phyloP scores from a whole-genome alignment of 805 yeast genomes.

The Pichia cephalocereana region DNA sequence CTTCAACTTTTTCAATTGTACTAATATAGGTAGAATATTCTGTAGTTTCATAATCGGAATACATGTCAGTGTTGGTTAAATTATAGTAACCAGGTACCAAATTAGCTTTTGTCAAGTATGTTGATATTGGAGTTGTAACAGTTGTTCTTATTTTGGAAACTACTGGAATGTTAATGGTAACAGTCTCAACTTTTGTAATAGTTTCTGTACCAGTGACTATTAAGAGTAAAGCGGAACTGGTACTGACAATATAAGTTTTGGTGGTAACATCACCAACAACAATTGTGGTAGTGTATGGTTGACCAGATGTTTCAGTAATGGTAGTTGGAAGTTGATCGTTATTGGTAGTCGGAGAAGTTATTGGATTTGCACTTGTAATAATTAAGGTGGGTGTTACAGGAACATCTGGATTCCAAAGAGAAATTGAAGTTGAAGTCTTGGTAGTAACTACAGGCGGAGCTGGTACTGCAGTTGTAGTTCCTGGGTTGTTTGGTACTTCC shows the following conservation, averaged over 20 bases:
- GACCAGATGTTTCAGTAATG: not conserved
- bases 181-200: slow-evolving; percentile 1
- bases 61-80: not conserved
- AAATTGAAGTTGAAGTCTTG: not conserved
- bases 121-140: not conserved
- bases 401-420: not conserved
- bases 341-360: not conserved
- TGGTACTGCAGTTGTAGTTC: not conserved
- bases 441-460: not conserved
- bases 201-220: slow-evolving; percentile 15
- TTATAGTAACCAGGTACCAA: not conserved
- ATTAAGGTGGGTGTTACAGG: not conserved
- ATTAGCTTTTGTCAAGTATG: not conserved
- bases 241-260: slow-evolving; percentile 13
- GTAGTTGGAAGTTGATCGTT: not conserved
- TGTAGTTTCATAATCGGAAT: not conserved
- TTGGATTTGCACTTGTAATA: not conserved
- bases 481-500: no score
- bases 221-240: slow-evolving; percentile 13
- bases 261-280: slow-evolving; percentile 8
- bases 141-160: slow-evolving; percentile 5
- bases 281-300: slow-evolving; percentile 1
- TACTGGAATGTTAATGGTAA: slow-evolving; percentile 2
- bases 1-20: not conserved
- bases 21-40: not conserved